Base-by-base conservation (phyloP, 1,139 yeast species). In the Candida sanyaensis region DNA sequence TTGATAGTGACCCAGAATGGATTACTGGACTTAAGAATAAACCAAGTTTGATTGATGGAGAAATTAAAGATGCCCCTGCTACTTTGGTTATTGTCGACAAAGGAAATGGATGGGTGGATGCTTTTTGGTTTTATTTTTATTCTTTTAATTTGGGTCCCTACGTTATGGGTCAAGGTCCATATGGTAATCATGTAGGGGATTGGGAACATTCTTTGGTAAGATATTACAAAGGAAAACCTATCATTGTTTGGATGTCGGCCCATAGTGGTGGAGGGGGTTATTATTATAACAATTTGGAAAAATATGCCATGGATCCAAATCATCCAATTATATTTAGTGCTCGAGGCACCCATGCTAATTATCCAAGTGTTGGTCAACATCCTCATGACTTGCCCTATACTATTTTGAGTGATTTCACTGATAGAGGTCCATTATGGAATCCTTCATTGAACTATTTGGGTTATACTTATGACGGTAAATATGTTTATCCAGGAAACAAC, bases 181-280 rank as follows among this genome's bases (percentile, higher is more conserved):
- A 87, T 70, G 99, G 99, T 0, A 88, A 92, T 62, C 99, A 93
- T 61, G 84, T 93, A 30, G 99, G 98, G 5, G 99, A 93, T 69
- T 93, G 99, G 99, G 99, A 93, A 59, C 99, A 93, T 64, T 84
- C 96, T 3, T 69, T 93, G 37, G 95, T 91, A 10, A 73, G 99
- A 31, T 93, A 88, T 63, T 80, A 84, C 57, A 78, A 87, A 4
- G 96, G 97, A 0, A 70, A 76, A 51, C 98, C 99, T 0, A 76
- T 84, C n/a, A 80, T 87, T 49, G 83, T 92, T n/a, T 93, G 98
- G 98, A 88, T 93, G 96, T 87, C 96, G 29, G 98, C 98, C 0
- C 99, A 93, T 66, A 96, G 97, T 1, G 97, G 98, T 9, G 99
- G 99, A 4, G 87, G 92, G 23, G 97, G 96, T 0, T 93, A 86